Evolutionary conservation across 177 flowering plant species (phyloP), one percentile per base, ranked within the genome.

Genomic region (Telopea speciosissima): DNA sequence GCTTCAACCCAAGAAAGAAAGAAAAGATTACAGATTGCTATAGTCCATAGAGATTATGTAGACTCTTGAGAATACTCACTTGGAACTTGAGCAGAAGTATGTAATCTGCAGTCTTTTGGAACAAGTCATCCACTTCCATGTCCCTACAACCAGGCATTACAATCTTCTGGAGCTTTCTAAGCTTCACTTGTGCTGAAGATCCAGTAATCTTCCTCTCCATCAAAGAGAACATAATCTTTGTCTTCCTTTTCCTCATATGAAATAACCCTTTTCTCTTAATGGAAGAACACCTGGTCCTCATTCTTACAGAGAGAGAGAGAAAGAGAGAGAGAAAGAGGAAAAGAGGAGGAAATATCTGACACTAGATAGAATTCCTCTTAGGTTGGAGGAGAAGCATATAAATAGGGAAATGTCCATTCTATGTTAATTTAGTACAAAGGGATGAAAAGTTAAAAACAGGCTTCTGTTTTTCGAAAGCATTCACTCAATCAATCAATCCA

Each of bases 101-200:
- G 56, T 79, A 70, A 60, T 65, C 24, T 3, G 70, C 77, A 70
- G 73, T 68, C 17, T 14, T 64, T 19, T 62, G 70, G 36, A 67
- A 79, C 68, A 76, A 60, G 54, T 58, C 36, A 1, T 68, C 74
- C 17, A 67, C 33, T 26, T 70, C 66, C 67, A 44, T 71, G n/a
- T 63, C 64, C 2, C 22, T 4, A 42, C 73, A 58, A 1, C 33
- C 73, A 10, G 75, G 77, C 1, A 28, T 4, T 28, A 79, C 42
- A 13, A 73, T 72, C 22, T 70, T 75, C 61, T 75, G 65, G 24
- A 79, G 78, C 69, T 75, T 62, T 69, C 36, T 44, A 58, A 79
- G 76, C 74, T 73, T 69, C 70, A 31, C 72, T 52, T 63, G 22
- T 3, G 49, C 17, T 0, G 63, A 52, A 36, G 40, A 36, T 36